A percentile compares a stretch with the other conserved stretches of the same genome.
phyloP scores from a whole-genome alignment of 2,329 filamentous ascomycete genomes.

The Epichloe brachyelytri region DNA sequence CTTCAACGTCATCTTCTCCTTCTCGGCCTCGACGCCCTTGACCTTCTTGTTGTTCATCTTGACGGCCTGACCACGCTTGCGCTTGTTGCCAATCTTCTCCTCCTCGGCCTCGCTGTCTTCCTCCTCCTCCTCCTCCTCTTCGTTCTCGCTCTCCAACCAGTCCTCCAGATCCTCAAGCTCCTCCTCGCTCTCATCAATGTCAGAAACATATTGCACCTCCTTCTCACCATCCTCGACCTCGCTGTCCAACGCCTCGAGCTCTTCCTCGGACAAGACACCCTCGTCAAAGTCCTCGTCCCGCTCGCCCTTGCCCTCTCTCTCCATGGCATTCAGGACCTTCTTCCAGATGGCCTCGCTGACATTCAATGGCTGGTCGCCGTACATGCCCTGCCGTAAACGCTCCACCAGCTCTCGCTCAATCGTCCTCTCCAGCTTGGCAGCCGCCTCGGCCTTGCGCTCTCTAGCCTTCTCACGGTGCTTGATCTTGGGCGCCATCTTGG shows the following conservation, averaged over 20 bases:
- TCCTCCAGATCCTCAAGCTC: conserved; percentile 76
- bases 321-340: conserved; percentile 83
- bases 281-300: conserved; percentile 82
- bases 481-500: conserved; percentile 85
- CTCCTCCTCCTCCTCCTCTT: conserved; percentile 44
- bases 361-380: conserved; percentile 88
- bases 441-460: conserved; percentile 64
- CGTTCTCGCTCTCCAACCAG: conserved; percentile 68
- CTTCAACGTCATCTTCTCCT: conserved; percentile 33
- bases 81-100: conserved; percentile 42
- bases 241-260: conserved; percentile 57
- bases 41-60: conserved; percentile 33
- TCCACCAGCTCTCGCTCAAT: conserved; percentile 95
- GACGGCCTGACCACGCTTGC: conserved; percentile 36
- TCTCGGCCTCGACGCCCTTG: conserved; percentile 58
- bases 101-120: conserved; percentile 45
- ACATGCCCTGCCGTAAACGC: conserved; percentile 78
- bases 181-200: conserved; percentile 73
- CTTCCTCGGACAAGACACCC: conserved; percentile 67
- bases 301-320: conserved; percentile 70
- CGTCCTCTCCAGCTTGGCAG: conserved; percentile 86
- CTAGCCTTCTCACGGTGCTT: conserved; percentile 60
- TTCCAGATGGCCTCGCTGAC: conserved; percentile 95
- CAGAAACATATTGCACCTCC: conserved; percentile 85
- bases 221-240: conserved; percentile 60